Base-by-base conservation (phyloP, 805 yeast species). In the Hemisphaericaspora nanyangensis region DNA sequence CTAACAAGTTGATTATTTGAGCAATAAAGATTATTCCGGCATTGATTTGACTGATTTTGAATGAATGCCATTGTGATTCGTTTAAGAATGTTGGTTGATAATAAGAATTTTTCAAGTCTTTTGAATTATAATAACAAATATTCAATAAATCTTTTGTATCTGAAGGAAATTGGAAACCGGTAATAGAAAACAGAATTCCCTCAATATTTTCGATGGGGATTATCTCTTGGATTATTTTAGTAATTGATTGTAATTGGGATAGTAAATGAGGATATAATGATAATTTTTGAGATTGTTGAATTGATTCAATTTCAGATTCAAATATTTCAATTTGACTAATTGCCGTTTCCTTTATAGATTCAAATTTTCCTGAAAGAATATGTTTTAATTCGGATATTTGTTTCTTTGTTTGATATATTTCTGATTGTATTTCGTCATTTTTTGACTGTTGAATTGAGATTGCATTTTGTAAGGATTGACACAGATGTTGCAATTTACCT, bases 111-210 rank as follows among this genome's bases (percentile, higher is more conserved):
- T 36, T 35, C 7, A 48, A 16, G 6, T 35, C 34, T 6, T 26
- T 16, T 7, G 43, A 29, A 22, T 55, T 46, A 29, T 60, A 52
- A 46, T 65, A 63, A 38, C 70, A 56, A 12, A 50, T 45, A 16
- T 52, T 48, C 7, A 65, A 49, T 11, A 68, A 35, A 22, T 63
- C 65, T 20, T 50, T 51, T 17, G 56, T 55, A 29, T 52, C 52
- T 4, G 56, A 37, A 1, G 73, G 73, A 37, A 68, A 63, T 34
- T 62, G 66, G 6, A 65, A 44, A 0, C 64, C 70, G 42, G 56
- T 35, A 4, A 68, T 63, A 20, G 49, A 48, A 37, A 62, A 58
- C 7, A 47, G 50, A n/a, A 60, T 34, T 17, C 48, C 41, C 25
- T 49, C 47, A 6, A 46, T 43, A 37, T 54, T 51, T 6, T 48